Evolutionary conservation across 75 land plant genomes (phyloP).

Genomic region (Pinus tabuliformis): DNA sequence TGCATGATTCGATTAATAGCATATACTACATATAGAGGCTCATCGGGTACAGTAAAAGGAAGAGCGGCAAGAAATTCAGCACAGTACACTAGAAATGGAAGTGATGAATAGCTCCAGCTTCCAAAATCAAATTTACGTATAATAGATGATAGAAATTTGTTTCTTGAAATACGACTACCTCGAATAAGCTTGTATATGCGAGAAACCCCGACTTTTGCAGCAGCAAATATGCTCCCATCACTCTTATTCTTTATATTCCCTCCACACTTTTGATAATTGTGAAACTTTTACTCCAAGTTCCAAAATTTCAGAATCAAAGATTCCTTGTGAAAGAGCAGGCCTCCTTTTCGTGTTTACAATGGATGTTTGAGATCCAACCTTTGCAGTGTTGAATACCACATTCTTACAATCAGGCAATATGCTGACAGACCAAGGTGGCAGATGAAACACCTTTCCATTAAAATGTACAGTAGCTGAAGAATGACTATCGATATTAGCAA

Average conservation of each 20-base stretch:
- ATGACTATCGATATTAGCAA: too few relatives aligned
- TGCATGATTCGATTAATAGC: constrained; percentile 90
- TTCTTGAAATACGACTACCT: constrained; percentile 76
- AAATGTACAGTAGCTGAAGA: too few relatives aligned
- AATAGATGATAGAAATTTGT: constrained; percentile 90
- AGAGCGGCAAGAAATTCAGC: constrained; percentile 84
- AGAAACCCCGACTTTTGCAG: constrained; percentile 83
- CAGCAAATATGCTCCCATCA: constrained; percentile 40
- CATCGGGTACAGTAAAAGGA: constrained; percentile 90
- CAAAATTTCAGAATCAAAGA: too few relatives aligned
- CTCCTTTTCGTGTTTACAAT: too few relatives aligned
- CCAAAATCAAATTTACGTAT: constrained; percentile 86
- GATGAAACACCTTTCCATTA: too few relatives aligned
- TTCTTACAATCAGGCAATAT: too few relatives aligned
- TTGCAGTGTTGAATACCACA: too few relatives aligned
- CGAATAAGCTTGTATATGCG: constrained; percentile 92
- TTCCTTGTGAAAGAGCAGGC: too few relatives aligned
- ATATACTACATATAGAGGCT: constrained; percentile 90
- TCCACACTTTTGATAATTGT: too few relatives aligned
- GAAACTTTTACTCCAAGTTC: too few relatives aligned
- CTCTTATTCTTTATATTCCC: constrained; percentile 36
- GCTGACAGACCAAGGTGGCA: too few relatives aligned
- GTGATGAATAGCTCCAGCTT: constrained; percentile 36
- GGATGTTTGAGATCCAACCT: too few relatives aligned
- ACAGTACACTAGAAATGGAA: constrained; percentile 90